Base-by-base conservation (phyloP, 257 asterid genomes). In the Osmanthus fragrans region DNA sequence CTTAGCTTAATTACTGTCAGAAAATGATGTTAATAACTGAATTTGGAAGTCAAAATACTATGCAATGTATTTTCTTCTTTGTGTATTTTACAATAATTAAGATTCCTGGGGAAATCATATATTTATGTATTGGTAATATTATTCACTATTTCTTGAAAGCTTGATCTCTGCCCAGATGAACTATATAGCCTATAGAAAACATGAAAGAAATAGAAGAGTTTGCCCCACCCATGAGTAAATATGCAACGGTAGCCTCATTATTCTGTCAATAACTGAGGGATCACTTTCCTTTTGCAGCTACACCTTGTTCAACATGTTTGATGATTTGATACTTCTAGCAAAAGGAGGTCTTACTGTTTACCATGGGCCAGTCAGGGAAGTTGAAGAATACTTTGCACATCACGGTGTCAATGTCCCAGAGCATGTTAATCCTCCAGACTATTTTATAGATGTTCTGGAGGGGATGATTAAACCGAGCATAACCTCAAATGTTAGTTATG, bases 371-470 rank as follows among this genome's bases (percentile, higher is more conserved):
- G 95, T 90, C 58, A 82, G 81, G 80, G 92, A 94, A 69, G 97
- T 92, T 29, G 99, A 92, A 75, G 95, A 91, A 71, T 94, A 94
- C 88, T 94, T 94, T 80, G 84, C 95, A 27, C 77, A 82, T 49
- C 86, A 88, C 16, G 92, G 85, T 2, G 87, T 94, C 67, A 72
- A 73, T 74, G 97, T 94, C 45, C 99, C 97, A 2, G 99, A 92
- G 54, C 96, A 92, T 69, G 85, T 94, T 72, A 94, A 94, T 85
- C 99, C 99, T 30, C 97, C 97, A 0, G 99, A 94, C 82, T 87
- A 92, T 81, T 94, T 83, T 71, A 92, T 92, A 37, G 99, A 94
- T 78, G 92, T 94, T 83, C 85, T 94, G 85, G 99, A 92, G 83
- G 99, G 96, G 72, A 79, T 94, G 90, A 89, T 86, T 76, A 89